phyloP scores from a whole-genome alignment of 306 rosid species.

The Quercus variabilis region DNA sequence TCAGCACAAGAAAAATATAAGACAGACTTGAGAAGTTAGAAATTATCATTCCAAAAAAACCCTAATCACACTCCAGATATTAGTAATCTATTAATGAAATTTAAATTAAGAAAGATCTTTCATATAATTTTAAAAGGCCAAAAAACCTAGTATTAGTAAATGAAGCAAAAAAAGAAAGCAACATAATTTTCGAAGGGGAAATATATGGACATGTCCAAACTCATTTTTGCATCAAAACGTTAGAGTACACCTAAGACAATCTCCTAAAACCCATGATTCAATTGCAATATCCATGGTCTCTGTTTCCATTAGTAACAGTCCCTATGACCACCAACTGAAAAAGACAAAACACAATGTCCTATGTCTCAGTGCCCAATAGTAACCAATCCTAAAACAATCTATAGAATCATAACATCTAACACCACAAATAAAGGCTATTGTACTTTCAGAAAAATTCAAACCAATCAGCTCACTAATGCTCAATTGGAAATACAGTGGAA shows the following conservation, averaged over 20 bases:
- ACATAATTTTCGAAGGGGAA: not conserved
- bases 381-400: not conserved
- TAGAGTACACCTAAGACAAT: not conserved
- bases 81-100: not conserved
- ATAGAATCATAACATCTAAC: not conserved
- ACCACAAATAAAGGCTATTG: not conserved
- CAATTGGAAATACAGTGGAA: not conserved
- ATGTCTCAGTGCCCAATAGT: not conserved
- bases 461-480: conserved; percentile 15
- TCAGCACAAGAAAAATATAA: not conserved
- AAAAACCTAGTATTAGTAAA: not conserved
- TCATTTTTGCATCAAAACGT: not conserved
- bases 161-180: not conserved
- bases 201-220: not conserved
- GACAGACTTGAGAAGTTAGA: not conserved
- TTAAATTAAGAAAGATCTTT: not conserved
- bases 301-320: not conserved
- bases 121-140: not conserved
- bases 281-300: not conserved
- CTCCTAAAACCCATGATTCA: not conserved
- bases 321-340: not conserved
- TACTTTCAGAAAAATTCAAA: not conserved
- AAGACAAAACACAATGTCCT: not conserved
- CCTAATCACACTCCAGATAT: not conserved
- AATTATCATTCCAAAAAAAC: not conserved